phyloP scores from a whole-genome alignment of 1,284 basidiomycete genomes.

The Cryptococcus amylolentus region DNA sequence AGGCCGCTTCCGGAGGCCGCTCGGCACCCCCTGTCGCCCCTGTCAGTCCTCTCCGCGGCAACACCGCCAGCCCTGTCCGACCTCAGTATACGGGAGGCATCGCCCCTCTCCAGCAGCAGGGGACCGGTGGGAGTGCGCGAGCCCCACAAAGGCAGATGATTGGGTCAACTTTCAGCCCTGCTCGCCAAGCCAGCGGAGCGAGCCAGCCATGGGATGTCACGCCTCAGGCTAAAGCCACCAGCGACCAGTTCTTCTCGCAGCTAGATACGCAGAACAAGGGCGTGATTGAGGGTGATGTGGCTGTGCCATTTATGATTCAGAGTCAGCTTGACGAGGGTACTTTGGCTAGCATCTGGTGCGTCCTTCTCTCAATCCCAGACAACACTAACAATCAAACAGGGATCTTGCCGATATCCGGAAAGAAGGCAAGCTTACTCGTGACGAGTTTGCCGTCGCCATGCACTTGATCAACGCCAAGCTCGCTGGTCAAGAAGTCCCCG shows the following conservation, averaged over 20 bases:
- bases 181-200: neutral
- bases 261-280: constrained; percentile 75
- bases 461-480: constrained; percentile 87
- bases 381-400: constrained; percentile 53
- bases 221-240: constrained; percentile 70
- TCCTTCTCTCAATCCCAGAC: neutral
- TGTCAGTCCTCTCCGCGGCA: constrained; percentile 30
- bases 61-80: constrained; percentile 30
- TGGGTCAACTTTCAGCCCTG: neutral
- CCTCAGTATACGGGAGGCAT: constrained; percentile 53
- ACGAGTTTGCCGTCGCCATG: constrained; percentile 96
- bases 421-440: constrained; percentile 80
- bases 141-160: constrained; percentile 27
- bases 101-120: constrained; percentile 49
- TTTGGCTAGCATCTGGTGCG: constrained; percentile 88
- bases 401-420: constrained; percentile 90
- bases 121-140: constrained; percentile 46
- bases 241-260: constrained; percentile 78
- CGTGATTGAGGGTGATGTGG: constrained; percentile 86
- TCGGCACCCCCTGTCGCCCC: constrained; percentile 19
- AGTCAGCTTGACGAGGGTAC: constrained; percentile 79
- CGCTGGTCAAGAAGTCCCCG: constrained; percentile 76
- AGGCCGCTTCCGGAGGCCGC: constrained; percentile 65
- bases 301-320: constrained; percentile 93
- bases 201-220: constrained; percentile 75